Evolutionary conservation across 345 rosid genomes (phyloP).

Genomic region (Turnera subulata): DNA sequence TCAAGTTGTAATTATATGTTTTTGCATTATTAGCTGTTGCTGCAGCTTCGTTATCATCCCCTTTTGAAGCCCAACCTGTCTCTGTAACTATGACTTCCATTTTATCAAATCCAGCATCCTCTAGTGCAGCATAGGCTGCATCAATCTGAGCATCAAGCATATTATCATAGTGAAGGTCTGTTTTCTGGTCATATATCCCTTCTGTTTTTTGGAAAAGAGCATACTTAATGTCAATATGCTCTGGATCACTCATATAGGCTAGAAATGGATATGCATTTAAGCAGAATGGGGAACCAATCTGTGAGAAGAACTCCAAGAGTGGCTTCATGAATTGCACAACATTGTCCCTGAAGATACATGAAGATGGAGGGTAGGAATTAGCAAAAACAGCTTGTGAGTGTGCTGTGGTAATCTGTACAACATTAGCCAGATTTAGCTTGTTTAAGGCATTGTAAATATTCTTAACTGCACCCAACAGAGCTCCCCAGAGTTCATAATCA

Average conservation of each 20-base stretch:
- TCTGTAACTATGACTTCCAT: slow-evolving; percentile 93
- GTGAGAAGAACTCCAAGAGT: slow-evolving; percentile 63
- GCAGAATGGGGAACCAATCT: slow-evolving; percentile 92
- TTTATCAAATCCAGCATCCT: slow-evolving; percentile 69
- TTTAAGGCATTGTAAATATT: slow-evolving; percentile 64
- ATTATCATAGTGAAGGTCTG: slow-evolving; percentile 78
- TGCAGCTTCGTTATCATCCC: slow-evolving; percentile 79
- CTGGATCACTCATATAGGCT: slow-evolving; percentile 69
- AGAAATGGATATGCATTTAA: slow-evolving; percentile 92
- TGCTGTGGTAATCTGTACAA: slow-evolving; percentile 78
- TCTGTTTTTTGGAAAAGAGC: slow-evolving; percentile 75
- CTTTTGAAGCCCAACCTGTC: slow-evolving; percentile 96
- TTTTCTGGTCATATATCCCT: slow-evolving; percentile 67
- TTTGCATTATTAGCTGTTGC: slow-evolving; percentile 80
- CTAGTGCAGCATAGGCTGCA: slow-evolving; percentile 86
- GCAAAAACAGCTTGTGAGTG: slow-evolving; percentile 91
- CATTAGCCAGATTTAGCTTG: slow-evolving; percentile 50
- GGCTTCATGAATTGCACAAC: slow-evolving; percentile 84
- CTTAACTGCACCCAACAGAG: slow-evolving; percentile 71
- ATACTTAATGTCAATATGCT: slow-evolving; percentile 80
- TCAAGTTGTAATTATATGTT: slow-evolving; percentile 81
- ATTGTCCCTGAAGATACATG: slow-evolving; percentile 64
- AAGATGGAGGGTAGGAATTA: slow-evolving; percentile 88
- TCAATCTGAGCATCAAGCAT: slow-evolving; percentile 99
- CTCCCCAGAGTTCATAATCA: slow-evolving; percentile 54